Percentiles rank a stretch among this genome's conserved stretches.
These are phyloP conservation scores for Hansfordia pulvinata DNA, from an alignment of 2,329 filamentous ascomycete species.

Conservation along the genomic window DNA sequence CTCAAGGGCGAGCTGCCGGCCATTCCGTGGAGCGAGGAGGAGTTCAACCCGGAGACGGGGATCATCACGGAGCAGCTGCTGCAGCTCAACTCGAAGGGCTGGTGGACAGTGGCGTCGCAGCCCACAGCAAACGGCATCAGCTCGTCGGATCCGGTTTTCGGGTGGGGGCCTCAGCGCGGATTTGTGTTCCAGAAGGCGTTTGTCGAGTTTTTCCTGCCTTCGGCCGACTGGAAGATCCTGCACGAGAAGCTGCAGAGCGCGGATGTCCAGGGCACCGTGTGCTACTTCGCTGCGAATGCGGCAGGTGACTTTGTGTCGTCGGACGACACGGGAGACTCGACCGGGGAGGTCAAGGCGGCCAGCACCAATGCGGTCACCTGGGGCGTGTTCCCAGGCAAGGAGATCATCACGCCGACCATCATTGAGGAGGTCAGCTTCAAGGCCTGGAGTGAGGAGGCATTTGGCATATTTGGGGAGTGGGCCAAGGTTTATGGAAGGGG, in stretches of 20 bases:
- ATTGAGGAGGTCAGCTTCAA: constrained; percentile 91
- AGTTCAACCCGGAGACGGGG: constrained; percentile 68
- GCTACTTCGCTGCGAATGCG: constrained; percentile 78
- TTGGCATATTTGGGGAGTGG: constrained; percentile 93
- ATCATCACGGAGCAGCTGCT: constrained; percentile 68
- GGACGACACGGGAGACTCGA: constrained; percentile 28
- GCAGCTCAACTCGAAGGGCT: constrained; percentile 64
- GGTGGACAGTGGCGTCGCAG: constrained; percentile 95
- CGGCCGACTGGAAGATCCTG: constrained; percentile 56
- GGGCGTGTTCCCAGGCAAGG: constrained; percentile 90
- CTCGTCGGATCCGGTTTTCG: constrained; percentile 67
- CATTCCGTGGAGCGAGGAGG: constrained; percentile 90
- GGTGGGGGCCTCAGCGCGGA: constrained; percentile 84
- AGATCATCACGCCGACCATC: constrained; percentile 92
- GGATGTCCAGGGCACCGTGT: constrained; percentile 52
- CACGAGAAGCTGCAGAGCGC: constrained; percentile 44
- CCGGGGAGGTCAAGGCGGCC: constrained; percentile 19
- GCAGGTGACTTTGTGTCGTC: constrained; percentile 67
- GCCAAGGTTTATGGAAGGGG: constrained; percentile 70
- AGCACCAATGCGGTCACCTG: constrained; percentile 92
- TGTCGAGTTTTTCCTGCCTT: constrained; percentile 85
- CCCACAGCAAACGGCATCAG: constrained; percentile 80
- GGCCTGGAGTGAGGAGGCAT: constrained; percentile 92
- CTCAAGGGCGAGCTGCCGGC: constrained; percentile 66
- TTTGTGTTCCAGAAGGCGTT: constrained; percentile 99